Evolutionary conservation across 345 rosid species (phyloP).

Genomic region (Brassica incana): DNA sequence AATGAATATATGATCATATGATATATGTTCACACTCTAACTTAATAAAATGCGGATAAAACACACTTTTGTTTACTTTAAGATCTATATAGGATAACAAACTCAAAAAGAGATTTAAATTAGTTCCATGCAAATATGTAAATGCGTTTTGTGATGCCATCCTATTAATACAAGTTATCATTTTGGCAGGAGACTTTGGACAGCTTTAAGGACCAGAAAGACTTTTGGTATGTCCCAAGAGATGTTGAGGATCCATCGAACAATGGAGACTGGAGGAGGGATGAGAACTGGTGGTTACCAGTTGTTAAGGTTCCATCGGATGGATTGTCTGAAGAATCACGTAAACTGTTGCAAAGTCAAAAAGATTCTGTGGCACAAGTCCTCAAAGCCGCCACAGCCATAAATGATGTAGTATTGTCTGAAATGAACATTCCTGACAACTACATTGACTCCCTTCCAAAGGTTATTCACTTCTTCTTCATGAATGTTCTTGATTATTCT

Average conservation of each 20-base stretch:
- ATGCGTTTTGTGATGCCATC: not conserved
- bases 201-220: conserved; percentile 66
- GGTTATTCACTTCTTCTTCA: conserved; percentile 39
- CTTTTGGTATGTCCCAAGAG: conserved; percentile 80
- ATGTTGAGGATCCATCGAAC: conserved; percentile 49
- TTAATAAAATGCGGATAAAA: not conserved
- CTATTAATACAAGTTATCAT: conserved; percentile 8
- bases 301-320: conserved; percentile 61
- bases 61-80: not conserved
- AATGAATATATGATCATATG: not conserved
- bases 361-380: conserved; percentile 83
- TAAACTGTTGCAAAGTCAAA: conserved; percentile 67
- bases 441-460: conserved; percentile 40
- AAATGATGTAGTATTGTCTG: conserved; percentile 78
- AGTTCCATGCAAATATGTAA: not conserved
- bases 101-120: not conserved
- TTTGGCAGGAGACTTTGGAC: conserved; percentile 65
- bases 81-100: not conserved
- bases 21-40: not conserved
- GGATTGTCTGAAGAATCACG: conserved; percentile 66
- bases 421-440: conserved; percentile 84
- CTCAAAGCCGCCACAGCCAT: conserved; percentile 89
- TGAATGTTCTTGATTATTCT: not conserved
- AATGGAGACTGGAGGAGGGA: conserved; percentile 45
- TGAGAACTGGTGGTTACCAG: conserved; percentile 91